These are phyloP conservation scores for Durusdinium trenchii DNA, from an alignment of 73 alveolate species.

Conservation along the genomic window DNA sequence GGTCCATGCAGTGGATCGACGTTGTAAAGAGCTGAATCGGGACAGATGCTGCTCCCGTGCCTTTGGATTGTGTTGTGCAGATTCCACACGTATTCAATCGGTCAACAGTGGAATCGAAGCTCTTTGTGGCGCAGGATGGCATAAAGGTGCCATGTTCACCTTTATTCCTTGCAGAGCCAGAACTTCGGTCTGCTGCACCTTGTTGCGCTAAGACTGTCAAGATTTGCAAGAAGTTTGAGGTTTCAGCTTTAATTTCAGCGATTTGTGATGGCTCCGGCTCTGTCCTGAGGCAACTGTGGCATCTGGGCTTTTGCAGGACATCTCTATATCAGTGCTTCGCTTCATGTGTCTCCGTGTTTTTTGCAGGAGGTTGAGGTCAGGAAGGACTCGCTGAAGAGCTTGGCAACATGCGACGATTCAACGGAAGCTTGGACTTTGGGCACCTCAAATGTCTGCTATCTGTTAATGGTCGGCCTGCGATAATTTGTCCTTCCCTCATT, in stretches of 20 bases:
- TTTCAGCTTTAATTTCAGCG: not conserved
- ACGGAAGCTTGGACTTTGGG: slow-evolving; percentile 16
- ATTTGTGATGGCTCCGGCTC: not conserved
- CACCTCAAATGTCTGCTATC: too few species aligned
- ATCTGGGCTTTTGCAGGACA: not conserved
- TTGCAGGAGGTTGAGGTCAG: not conserved
- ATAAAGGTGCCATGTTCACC: not conserved
- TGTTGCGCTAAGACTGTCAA: not conserved
- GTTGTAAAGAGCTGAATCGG: slow-evolving; percentile 49
- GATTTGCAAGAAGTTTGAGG: not conserved
- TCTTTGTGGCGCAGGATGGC: too few species aligned
- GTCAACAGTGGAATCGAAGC: too few species aligned
- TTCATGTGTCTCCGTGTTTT: not conserved
- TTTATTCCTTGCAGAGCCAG: not conserved
- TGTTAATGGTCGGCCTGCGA: not conserved
- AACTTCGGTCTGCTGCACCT: not conserved
- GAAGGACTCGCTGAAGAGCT: not conserved
- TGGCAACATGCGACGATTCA: slow-evolving; percentile 15
- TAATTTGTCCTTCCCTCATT: not conserved
- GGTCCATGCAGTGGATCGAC: slow-evolving; percentile 61
- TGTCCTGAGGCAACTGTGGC: not conserved
- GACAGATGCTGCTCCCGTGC: not conserved
- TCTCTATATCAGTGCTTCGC: not conserved
- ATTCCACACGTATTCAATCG: not conserved
- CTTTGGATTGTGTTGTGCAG: not conserved